Evolutionary conservation across 1,139 yeast species (phyloP), one percentile per base, ranked within the genome.

Genomic region (Suhomyces yuchorum): DNA sequence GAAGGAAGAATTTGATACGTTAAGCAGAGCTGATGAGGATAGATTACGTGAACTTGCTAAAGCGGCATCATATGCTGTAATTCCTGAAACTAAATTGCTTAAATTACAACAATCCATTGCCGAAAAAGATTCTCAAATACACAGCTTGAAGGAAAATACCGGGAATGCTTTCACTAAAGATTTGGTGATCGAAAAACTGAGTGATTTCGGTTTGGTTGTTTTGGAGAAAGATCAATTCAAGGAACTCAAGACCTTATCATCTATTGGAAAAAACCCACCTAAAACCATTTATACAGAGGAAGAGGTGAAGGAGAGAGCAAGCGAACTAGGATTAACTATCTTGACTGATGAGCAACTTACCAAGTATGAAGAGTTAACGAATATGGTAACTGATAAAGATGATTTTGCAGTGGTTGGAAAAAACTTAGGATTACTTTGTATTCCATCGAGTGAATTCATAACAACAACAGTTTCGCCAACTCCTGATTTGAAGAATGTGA

Each of bases 401-500:
- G 56, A 56, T 23, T 58, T 73, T 34, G 52, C 58, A 2, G 58
- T 52, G 2, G 62, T 65, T 32, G 85, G 84, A 8, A 68, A 67
- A 40, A 60, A 67, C 28, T 60, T 72, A 50, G 84, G 84, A 4
- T 59, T 76, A 47, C 61, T 86, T 54, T 71, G 81, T 44, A 73
- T 85, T 40, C 87, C 91, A 3, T 72, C 70, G 42, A 60, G 73
- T 15, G 71, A 84, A 3, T 84, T 79, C 56, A 67, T 85, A 51
- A 81, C 87, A 2, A 84, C 88, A 0, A 81, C 84, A 2, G 75
- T 78, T 28, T 77, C 80, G 9, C 75, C 79, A 57, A 66, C 65
- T 8, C 82, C 87, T 1, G 87, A 83, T 51, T 65, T 74, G n/a
- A 67, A 70, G 11, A 80, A 80, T 54, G 84, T 84, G 33, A 84